Conservation (phyloP, 805 yeast genomes). For the Torulaspora quercuum region DNA sequence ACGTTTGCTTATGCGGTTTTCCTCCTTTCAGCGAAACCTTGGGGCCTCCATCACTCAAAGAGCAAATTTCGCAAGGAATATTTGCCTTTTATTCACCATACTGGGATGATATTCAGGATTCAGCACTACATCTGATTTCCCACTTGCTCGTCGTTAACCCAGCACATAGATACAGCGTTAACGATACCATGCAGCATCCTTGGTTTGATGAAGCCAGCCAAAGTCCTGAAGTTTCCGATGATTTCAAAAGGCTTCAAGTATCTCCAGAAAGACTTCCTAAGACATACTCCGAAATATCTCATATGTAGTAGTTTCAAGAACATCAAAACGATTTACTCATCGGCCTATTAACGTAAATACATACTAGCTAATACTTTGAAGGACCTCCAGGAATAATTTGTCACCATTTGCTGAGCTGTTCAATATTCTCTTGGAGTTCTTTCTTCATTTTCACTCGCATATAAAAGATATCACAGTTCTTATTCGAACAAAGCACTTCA, state of each 20-base stretch:
- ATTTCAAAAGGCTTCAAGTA: constrained; percentile 32
- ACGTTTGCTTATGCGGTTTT: constrained; percentile 78
- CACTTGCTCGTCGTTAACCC: constrained; percentile 62
- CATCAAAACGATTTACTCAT: too few species aligned
- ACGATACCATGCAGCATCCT: constrained; percentile 82
- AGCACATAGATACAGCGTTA: constrained; percentile 70
- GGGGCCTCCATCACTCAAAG: constrained; percentile 75
- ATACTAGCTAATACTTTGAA: too few species aligned
- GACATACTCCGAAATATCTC: constrained; percentile 40
- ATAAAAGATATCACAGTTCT: constrained; percentile 95
- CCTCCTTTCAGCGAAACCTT: constrained; percentile 83
- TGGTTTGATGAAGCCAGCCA: constrained; percentile 52
- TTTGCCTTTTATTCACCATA: constrained; percentile 76
- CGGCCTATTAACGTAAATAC: too few species aligned
- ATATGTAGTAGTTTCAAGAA: constrained; percentile 2
- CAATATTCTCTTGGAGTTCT: constrained; percentile 40
- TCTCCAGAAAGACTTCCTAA: constrained; percentile 33
- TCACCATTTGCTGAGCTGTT: constrained; percentile 42
- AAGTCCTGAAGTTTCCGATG: constrained; percentile 13
- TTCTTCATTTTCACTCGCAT: constrained; percentile 68
- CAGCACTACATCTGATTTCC: constrained; percentile 62
- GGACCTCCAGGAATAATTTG: too few species aligned
- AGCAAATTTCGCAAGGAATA: constrained; percentile 63
- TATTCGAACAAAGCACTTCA: constrained; percentile 90
- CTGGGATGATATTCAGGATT: constrained; percentile 69